A percentile compares a stretch with the other conserved stretches of the same genome.
phyloP scores from a whole-genome alignment of 2,329 filamentous ascomycete genomes.

The Cladosporium sp. region DNA sequence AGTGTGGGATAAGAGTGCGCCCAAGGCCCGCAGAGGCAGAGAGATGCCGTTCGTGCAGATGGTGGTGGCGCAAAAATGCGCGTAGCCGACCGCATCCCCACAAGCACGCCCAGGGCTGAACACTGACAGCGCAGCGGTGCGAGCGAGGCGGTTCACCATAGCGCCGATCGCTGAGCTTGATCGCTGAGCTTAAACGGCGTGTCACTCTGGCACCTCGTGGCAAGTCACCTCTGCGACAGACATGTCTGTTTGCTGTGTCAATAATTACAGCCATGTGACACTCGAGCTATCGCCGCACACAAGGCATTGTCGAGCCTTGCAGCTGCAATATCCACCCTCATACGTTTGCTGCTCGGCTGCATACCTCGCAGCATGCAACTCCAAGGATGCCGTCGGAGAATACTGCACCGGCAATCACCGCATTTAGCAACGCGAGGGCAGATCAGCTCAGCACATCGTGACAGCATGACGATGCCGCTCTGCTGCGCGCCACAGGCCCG shows the following conservation, averaged over 20 bases:
- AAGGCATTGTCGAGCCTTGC: neutral
- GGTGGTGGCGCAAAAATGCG: slow-evolving; percentile 8
- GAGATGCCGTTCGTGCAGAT: slow-evolving; percentile 1
- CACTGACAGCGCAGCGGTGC: neutral
- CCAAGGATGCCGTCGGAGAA: slow-evolving; percentile 8
- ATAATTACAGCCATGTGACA: no score
- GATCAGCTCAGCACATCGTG: neutral
- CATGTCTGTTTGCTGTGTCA: no score
- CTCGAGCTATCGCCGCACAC: neutral
- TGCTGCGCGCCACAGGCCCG: neutral
- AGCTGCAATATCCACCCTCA: neutral
- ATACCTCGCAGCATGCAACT: neutral
- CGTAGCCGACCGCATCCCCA: slow-evolving; percentile 8
- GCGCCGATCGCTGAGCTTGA: slow-evolving; percentile 10
- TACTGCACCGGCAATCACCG: slow-evolving; percentile 13
- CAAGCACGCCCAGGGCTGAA: neutral
- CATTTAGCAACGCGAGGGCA: slow-evolving; percentile 4
- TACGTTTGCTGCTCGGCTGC: slow-evolving; percentile 4
- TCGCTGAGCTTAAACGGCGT: slow-evolving; percentile 8
- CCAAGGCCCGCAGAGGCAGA: neutral
- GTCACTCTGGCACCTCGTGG: neutral
- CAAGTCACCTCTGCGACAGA: neutral
- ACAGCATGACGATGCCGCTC: slow-evolving; percentile 3
- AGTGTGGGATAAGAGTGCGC: no score
- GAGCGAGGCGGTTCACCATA: neutral